phyloP scores from a whole-genome alignment of 1,284 basidiomycete genomes.

The Rhodotorula sp. region DNA sequence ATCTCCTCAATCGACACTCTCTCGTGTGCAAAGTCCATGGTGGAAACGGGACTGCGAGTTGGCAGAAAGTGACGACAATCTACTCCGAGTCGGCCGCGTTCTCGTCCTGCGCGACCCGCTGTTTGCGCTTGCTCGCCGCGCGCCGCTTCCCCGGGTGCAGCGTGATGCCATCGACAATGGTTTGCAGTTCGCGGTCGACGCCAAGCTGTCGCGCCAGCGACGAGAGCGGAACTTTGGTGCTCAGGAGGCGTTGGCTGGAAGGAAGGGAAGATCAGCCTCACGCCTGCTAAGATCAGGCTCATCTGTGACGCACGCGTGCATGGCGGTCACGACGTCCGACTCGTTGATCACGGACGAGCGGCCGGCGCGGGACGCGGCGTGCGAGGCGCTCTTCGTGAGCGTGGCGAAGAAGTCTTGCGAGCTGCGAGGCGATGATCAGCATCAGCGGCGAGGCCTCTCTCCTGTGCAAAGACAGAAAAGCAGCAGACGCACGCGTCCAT shows the following conservation, averaged over 20 bases:
- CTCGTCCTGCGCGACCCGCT: background rate
- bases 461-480: no score
- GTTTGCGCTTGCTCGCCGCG: background rate
- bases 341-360: background rate
- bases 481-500: slow-evolving; percentile 17
- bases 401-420: slow-evolving; percentile 23
- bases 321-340: slow-evolving; percentile 3
- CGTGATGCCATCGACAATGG: slow-evolving; percentile 1
- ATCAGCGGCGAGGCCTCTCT: background rate
- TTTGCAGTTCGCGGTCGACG: slow-evolving; percentile 23
- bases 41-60: background rate
- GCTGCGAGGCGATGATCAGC: background rate
- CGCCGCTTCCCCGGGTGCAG: background rate
- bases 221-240: slow-evolving; percentile 5
- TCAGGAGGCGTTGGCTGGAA: slow-evolving; percentile 14
- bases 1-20: background rate
- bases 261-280: background rate
- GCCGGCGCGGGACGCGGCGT: slow-evolving; percentile 5
- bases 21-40: background rate
- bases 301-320: slow-evolving; percentile 1
- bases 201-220: slow-evolving; percentile 17
- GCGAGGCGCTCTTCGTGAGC: slow-evolving; percentile 6
- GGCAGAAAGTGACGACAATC: background rate
- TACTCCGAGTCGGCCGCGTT: background rate
- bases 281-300: background rate